Conservation (phyloP, 805 yeast species). For the Cyberlindnera veronae region DNA sequence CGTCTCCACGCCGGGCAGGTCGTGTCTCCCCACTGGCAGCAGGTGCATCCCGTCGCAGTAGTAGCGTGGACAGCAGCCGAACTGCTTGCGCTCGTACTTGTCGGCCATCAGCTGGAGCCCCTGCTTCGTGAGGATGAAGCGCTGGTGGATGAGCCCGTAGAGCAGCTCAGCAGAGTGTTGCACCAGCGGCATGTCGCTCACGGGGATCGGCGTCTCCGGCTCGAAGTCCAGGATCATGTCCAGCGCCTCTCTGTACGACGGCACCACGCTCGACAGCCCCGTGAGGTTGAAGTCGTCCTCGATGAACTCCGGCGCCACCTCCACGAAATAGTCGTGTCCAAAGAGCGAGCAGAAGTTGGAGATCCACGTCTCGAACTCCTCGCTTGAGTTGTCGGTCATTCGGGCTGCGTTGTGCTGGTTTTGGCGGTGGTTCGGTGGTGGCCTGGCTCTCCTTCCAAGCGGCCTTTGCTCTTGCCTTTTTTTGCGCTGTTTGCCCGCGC, state of each 20-base stretch:
- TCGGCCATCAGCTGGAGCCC: slow-evolving; percentile 93
- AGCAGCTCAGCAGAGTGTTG: slow-evolving; percentile 89
- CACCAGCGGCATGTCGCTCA: slow-evolving; percentile 68
- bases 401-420: slow-evolving; percentile 2
- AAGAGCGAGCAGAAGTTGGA: slow-evolving; percentile 50
- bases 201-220: slow-evolving; percentile 47
- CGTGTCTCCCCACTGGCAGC: slow-evolving; percentile 88
- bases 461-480: background rate
- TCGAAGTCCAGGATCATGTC: slow-evolving; percentile 87
- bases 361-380: slow-evolving; percentile 54
- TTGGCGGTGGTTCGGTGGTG: too few species aligned
- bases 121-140: slow-evolving; percentile 83
- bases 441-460: background rate
- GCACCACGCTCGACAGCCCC: slow-evolving; percentile 80
- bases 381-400: slow-evolving; percentile 29
- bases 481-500: background rate
- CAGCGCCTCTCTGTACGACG: slow-evolving; percentile 86
- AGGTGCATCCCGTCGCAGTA: slow-evolving; percentile 86
- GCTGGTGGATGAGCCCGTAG: slow-evolving; percentile 91
- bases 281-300: slow-evolving; percentile 97
- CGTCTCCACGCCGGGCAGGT: slow-evolving; percentile 87
- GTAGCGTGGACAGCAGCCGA: slow-evolving; percentile 90
- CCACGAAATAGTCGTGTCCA: slow-evolving; percentile 84
- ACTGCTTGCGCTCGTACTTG: slow-evolving; percentile 82
- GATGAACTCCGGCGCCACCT: slow-evolving; percentile 86